Conservation (phyloP, 257 asterid species). For the Schizonepeta tenuifolia region DNA sequence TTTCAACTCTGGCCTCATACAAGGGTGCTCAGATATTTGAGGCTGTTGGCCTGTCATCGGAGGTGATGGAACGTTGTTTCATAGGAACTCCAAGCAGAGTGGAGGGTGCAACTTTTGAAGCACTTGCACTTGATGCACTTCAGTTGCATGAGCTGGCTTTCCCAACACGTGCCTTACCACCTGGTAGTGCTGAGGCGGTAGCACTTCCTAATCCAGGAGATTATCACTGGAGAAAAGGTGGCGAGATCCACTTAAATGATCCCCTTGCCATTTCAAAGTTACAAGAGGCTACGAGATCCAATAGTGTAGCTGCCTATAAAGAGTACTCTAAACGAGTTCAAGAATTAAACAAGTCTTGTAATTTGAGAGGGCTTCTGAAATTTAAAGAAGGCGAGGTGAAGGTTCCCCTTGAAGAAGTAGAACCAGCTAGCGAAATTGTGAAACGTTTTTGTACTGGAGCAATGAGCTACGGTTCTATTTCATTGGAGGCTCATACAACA, state of each 20-base stretch:
- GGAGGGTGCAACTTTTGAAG: conserved; percentile 98
- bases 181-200: conserved; percentile 94
- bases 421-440: conserved; percentile 94
- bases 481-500: conserved; percentile 93
- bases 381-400: conserved; percentile 66
- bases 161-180: conserved; percentile 80
- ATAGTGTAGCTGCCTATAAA: conserved; percentile 91
- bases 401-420: conserved; percentile 88
- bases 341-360: conserved; percentile 85
- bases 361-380: conserved; percentile 94
- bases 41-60: conserved; percentile 99
- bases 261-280: conserved; percentile 96
- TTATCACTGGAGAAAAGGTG: conserved; percentile 98
- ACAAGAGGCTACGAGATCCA: conserved; percentile 92
- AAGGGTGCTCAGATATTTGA: conserved; percentile 99
- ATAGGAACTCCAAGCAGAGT: conserved; percentile 98
- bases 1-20: conserved; percentile 97
- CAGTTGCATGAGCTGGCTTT: conserved; percentile 90
- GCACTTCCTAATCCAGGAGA: conserved; percentile 99
- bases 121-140: conserved; percentile 87
- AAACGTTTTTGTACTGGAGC: conserved; percentile 97
- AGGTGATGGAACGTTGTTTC: conserved; percentile 94
- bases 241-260: conserved; percentile 93
- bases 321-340: conserved; percentile 89
- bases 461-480: conserved; percentile 98